Conservation (phyloP, 2,329 filamentous ascomycete genomes). For the Nigrospora oryzae region DNA sequence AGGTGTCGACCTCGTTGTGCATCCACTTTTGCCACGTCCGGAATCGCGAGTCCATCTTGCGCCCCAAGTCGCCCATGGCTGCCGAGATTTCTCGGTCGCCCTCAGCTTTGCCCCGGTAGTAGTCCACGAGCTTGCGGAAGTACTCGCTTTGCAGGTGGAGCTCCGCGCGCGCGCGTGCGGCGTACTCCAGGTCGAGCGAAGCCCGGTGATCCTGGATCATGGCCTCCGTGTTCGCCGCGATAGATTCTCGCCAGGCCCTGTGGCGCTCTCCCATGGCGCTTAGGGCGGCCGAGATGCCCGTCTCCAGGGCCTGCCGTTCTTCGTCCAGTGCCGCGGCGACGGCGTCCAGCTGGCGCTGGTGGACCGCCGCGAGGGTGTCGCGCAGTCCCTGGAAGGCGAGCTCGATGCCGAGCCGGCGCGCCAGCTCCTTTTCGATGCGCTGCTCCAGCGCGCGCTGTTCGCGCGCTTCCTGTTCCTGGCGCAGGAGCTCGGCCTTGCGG, state of each 20-base stretch:
- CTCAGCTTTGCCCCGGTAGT: conserved; percentile 27
- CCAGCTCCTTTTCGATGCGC: conserved; percentile 28
- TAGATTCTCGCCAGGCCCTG: conserved; percentile 18
- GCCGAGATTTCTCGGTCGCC: conserved; percentile 18
- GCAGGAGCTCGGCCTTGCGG: conserved; percentile 27
- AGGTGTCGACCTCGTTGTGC: conserved; percentile 28
- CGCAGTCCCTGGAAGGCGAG: conserved; percentile 28
- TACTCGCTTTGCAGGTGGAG: conserved; percentile 35
- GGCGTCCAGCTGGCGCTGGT: conserved; percentile 30
- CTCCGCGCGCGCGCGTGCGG: conserved; percentile 30
- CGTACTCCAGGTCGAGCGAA: conserved; percentile 30
- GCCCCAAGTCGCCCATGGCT: conserved; percentile 25
- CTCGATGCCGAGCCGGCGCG: conserved; percentile 28
- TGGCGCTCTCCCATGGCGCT: conserved; percentile 24
- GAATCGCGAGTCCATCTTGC: conserved; percentile 31
- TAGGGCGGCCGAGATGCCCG: conserved; percentile 13
- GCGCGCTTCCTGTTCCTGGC: conserved; percentile 25
- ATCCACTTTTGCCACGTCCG: conserved; percentile 31
- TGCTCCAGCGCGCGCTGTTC: conserved; percentile 28
- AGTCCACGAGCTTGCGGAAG: conserved; percentile 23
- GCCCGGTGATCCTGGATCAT: conserved; percentile 25
- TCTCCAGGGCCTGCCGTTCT: conserved; percentile 18
- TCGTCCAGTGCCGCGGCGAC: conserved; percentile 28
- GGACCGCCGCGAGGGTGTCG: conserved; percentile 25
- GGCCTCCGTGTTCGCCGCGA: conserved; percentile 14